Conservation (phyloP, 202 grass and related monocot species). For the Saccharum hybrid region DNA sequence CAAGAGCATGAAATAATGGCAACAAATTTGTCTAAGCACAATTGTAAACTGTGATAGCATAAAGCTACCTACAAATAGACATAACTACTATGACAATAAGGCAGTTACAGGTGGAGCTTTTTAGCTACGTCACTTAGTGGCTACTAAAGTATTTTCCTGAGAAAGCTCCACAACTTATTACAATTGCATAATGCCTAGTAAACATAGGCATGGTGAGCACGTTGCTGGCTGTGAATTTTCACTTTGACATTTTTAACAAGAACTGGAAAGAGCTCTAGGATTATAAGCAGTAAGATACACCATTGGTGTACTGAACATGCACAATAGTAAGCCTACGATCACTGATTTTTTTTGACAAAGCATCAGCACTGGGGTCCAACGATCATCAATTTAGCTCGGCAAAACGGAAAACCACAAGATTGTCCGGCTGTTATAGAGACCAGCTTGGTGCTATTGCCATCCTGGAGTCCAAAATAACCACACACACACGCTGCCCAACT, state of each 20-base stretch:
- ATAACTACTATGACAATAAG: not conserved
- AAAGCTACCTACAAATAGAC: not conserved
- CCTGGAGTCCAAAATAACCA: not conserved
- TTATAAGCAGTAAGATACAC: not conserved
- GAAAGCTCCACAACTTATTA: not conserved
- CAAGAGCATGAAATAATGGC: not conserved
- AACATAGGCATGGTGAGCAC: not conserved
- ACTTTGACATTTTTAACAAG: not conserved
- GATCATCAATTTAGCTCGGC: not conserved
- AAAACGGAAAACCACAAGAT: not conserved
- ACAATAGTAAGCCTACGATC: not conserved
- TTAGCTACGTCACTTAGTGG: not conserved
- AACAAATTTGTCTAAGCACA: not conserved
- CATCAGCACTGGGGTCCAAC: not conserved
- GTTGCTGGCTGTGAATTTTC: not conserved
- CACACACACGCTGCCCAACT: not conserved
- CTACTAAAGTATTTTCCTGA: not conserved
- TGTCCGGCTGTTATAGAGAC: not conserved
- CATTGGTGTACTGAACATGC: not conserved
- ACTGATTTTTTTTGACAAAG: constrained; percentile 8
- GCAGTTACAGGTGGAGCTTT: not conserved
- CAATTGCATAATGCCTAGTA: constrained; percentile 15
- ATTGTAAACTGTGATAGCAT: not conserved
- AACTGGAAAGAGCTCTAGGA: not conserved
- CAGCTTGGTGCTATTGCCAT: not conserved